Conservation (phyloP, 495 filamentous ascomycete genomes). For the Mytilinidion resinicola region DNA sequence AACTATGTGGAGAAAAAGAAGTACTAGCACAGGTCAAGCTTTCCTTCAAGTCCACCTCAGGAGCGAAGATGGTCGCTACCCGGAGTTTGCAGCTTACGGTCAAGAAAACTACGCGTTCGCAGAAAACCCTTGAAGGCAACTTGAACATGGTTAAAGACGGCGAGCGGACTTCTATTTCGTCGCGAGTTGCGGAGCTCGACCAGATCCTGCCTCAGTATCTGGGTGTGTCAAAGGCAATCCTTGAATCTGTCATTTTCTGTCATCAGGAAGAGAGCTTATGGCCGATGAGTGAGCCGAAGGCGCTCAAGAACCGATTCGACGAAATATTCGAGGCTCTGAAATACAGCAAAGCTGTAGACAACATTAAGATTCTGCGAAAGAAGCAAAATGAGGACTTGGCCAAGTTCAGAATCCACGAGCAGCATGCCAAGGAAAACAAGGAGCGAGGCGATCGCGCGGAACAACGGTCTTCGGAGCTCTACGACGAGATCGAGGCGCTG, state of each 20-base stretch:
- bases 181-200: slow-evolving; percentile 71
- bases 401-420: slow-evolving; percentile 63
- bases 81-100: slow-evolving; percentile 78
- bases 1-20: slow-evolving; percentile 82
- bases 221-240: slow-evolving; percentile 81
- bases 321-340: slow-evolving; percentile 96
- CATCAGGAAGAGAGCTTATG: slow-evolving; percentile 97
- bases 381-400: slow-evolving; percentile 68
- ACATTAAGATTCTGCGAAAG: slow-evolving; percentile 80
- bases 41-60: slow-evolving; percentile 68
- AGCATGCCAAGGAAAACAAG: slow-evolving; percentile 76
- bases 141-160: slow-evolving; percentile 70
- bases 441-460: slow-evolving; percentile 70
- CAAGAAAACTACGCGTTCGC: slow-evolving; percentile 64
- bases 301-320: slow-evolving; percentile 88
- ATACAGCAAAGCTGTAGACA: slow-evolving; percentile 95
- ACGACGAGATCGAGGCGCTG: slow-evolving; percentile 66
- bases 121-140: slow-evolving; percentile 76
- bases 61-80: slow-evolving; percentile 70
- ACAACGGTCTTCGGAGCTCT: slow-evolving; percentile 55
- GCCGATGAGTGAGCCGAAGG: slow-evolving; percentile 87
- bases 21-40: slow-evolving; percentile 89
- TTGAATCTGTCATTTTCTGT: slow-evolving; percentile 95
- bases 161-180: slow-evolving; percentile 71
- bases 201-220: slow-evolving; percentile 78